A percentile compares a stretch with the other conserved stretches of the same genome.
Evolutionary conservation across 139 green algal genomes (phyloP).

Genomic region (Chara braunii): DNA sequence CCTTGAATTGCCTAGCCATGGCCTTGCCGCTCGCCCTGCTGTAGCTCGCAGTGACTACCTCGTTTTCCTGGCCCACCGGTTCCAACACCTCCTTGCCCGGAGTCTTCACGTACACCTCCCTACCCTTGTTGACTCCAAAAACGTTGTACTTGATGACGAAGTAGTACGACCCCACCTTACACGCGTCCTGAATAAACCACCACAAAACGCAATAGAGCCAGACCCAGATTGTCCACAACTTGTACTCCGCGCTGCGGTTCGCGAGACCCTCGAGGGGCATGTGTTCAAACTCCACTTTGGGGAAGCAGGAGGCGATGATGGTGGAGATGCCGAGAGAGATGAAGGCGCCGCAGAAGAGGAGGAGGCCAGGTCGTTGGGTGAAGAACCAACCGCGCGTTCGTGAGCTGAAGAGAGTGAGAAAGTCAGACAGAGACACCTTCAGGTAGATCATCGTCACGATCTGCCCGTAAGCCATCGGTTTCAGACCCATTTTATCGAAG

Average conservation of each 20-base stretch:
- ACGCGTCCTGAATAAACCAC: slow-evolving; percentile 65
- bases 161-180: slow-evolving; percentile 53
- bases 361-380: slow-evolving; percentile 34
- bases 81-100: slow-evolving; percentile 30
- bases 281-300: slow-evolving; percentile 44
- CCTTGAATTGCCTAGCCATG: background rate
- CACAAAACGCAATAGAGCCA: slow-evolving; percentile 80
- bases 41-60: slow-evolving; percentile 1
- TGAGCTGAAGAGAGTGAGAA: slow-evolving; percentile 74
- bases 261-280: slow-evolving; percentile 43
- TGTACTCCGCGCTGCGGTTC: background rate
- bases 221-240: slow-evolving; percentile 47
- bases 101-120: slow-evolving; percentile 53
- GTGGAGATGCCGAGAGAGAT: slow-evolving; percentile 59
- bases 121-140: slow-evolving; percentile 53
- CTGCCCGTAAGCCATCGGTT: slow-evolving; percentile 52
- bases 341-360: slow-evolving; percentile 39
- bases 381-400: slow-evolving; percentile 72
- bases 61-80: slow-evolving; percentile 35
- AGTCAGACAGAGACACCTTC: slow-evolving; percentile 74
- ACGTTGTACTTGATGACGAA: slow-evolving; percentile 54
- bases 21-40: background rate
- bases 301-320: slow-evolving; percentile 61
- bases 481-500: slow-evolving; percentile 46
- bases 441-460: slow-evolving; percentile 73